phyloP scores from a whole-genome alignment of 176 grass and related monocot genomes.

The Phyllostachys edulis region DNA sequence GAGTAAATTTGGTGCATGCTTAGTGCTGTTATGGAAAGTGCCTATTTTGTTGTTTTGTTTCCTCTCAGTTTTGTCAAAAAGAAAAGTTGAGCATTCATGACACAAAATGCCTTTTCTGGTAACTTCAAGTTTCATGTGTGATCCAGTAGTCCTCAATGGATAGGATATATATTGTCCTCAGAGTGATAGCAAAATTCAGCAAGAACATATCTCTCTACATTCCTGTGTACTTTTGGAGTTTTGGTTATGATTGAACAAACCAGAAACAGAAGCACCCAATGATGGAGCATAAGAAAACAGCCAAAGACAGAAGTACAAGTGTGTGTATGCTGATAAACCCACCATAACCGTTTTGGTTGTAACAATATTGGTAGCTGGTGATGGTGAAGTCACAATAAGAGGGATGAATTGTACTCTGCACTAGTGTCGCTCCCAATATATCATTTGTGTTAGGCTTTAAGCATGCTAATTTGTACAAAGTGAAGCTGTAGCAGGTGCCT shows the following conservation, averaged over 20 bases:
- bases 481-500: neutral
- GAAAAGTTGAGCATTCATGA: no score
- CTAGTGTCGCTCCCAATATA: neutral
- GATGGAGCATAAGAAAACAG: conserved; percentile 9
- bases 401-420: neutral
- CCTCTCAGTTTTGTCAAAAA: no score
- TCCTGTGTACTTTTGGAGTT: neutral
- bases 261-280: neutral
- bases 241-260: conserved; percentile 12
- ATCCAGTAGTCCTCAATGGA: no score
- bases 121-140: no score
- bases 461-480: neutral
- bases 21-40: no score
- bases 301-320: neutral
- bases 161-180: neutral
- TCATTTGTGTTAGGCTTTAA: neutral
- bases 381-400: conserved; percentile 21
- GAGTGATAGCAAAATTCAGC: neutral
- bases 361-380: conserved; percentile 40
- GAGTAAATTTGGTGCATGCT: neutral
- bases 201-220: neutral
- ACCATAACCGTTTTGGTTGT: conserved; percentile 60
- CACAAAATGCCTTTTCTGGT: no score
- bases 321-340: conserved; percentile 4
- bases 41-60: no score